phyloP scores from a whole-genome alignment of 257 asterid genomes.

The Fraxinus cuspidata region DNA sequence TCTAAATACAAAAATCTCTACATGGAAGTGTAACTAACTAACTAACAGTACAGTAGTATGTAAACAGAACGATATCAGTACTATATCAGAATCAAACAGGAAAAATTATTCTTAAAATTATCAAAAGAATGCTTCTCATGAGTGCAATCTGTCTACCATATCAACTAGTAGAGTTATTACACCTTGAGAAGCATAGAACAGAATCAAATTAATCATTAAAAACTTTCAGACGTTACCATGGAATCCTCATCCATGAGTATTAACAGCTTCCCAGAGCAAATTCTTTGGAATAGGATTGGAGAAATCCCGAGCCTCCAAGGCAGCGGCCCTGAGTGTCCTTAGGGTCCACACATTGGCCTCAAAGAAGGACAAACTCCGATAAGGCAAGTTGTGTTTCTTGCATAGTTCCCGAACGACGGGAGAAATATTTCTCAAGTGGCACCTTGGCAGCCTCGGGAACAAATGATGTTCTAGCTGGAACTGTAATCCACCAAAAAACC shows the following conservation, averaged over 20 bases:
- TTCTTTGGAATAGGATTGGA: constrained; percentile 53
- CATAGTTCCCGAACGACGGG: constrained; percentile 74
- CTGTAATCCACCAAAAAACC: constrained; percentile 85
- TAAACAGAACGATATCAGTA: not conserved
- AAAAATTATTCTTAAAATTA: not conserved
- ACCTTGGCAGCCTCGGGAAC: constrained; percentile 90
- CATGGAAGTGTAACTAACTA: not conserved
- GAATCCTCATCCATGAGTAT: constrained; percentile 70
- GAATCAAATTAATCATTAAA: constrained; percentile 4
- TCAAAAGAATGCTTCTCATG: not conserved
- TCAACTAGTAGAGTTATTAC: constrained; percentile 17
- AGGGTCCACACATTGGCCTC: constrained; percentile 72
- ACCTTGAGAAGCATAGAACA: not conserved
- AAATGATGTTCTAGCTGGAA: constrained; percentile 90
- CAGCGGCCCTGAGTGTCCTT: constrained; percentile 64
- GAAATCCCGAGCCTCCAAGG: constrained; percentile 69
- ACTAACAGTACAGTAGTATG: not conserved
- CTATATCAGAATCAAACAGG: not conserved
- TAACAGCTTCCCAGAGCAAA: constrained; percentile 88
- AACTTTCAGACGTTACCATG: not conserved
- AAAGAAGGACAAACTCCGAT: constrained; percentile 56
- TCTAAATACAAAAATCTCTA: not conserved
- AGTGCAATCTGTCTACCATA: constrained; percentile 7
- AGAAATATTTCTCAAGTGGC: constrained; percentile 70
- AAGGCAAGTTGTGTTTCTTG: constrained; percentile 77